Evolutionary conservation across 2,329 filamentous ascomycete genomes (phyloP).

Genomic region (Aspergillus sp.): DNA sequence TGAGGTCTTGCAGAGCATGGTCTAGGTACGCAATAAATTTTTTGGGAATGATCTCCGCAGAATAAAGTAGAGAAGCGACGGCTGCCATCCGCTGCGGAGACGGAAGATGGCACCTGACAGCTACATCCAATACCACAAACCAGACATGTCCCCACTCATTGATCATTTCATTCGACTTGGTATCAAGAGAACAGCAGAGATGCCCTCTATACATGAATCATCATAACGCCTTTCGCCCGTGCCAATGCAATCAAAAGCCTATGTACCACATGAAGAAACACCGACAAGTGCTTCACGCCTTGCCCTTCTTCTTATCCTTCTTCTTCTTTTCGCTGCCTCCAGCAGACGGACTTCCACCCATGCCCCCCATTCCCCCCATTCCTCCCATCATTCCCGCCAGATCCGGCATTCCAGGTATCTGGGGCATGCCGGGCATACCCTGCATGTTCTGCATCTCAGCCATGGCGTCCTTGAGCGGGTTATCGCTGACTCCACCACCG

Average conservation of each 20-base stretch:
- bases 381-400: constrained; percentile 58
- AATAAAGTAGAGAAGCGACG: not conserved
- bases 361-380: constrained; percentile 41
- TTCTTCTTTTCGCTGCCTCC: constrained; percentile 46
- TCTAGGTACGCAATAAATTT: too few species aligned
- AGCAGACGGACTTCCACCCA: constrained; percentile 40
- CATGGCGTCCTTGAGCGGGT: constrained; percentile 96
- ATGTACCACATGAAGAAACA: constrained; percentile 21
- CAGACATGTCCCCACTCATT: not conserved
- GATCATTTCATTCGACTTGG: constrained; percentile 16
- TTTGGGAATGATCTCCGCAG: too few species aligned
- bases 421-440: constrained; percentile 46
- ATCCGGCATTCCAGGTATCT: constrained; percentile 50
- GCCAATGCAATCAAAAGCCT: constrained; percentile 38
- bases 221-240: constrained; percentile 41
- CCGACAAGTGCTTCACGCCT: constrained; percentile 34
- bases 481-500: constrained; percentile 90
- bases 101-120: too few species aligned
- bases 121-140: too few species aligned
- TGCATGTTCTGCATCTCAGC: constrained; percentile 72
- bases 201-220: constrained; percentile 21
- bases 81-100: not conserved
- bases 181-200: constrained; percentile 24
- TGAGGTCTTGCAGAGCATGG: too few species aligned
- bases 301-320: constrained; percentile 54